Base-by-base conservation (phyloP, 495 filamentous ascomycete species). In the Xylaria castorea region DNA sequence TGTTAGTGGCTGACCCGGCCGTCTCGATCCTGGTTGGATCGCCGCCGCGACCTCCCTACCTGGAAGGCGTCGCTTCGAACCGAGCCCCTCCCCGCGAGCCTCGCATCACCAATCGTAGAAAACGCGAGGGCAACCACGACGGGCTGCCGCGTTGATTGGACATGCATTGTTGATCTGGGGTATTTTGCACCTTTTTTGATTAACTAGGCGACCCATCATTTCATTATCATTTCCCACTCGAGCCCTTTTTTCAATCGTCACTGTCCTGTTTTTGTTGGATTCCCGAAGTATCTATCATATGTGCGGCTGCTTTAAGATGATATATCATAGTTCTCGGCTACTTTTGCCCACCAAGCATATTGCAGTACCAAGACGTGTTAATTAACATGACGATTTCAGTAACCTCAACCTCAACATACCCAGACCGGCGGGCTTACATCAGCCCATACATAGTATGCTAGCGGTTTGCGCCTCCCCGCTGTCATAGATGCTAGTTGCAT, bases 101-200 rank as follows among this genome's bases (percentile, higher is more conserved):
- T 64, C 12, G n/a, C 58, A 64, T 64, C 61, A 64, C 61, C 61
- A 64, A 64, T 64, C n/a, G 61, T 38, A 38, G 61, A 64, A 44
- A 64, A 42, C n/a, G 38, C 1, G 64, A 53, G 32, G 40, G 51
- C 64, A 25, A 20, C 32, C 46, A 8, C 46, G 12, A 48, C 64
- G 2, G 44, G 46, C 42, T 51, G 64, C 44, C 46, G 7, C 16
- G 55, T 66, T 50, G 30, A 50, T 48, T 50, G 44, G 50, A 32
- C 25, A 55, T 68, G 66, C 66, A 57, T n/a, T 68, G 66, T 34
- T 68, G 66, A 68, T 68, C 66, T 68, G 66, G 66, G 66, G 66
- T 68, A 55, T 66, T 38, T 53, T 51, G 25, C 38, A 32, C 20
- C 42, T 66, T 66, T 66, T n/a, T n/a, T n/a, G n/a, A n/a, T n/a